These are phyloP conservation scores for Iberis pinnata DNA, from an alignment of 345 rosid genomes.

Conservation along the genomic window DNA sequence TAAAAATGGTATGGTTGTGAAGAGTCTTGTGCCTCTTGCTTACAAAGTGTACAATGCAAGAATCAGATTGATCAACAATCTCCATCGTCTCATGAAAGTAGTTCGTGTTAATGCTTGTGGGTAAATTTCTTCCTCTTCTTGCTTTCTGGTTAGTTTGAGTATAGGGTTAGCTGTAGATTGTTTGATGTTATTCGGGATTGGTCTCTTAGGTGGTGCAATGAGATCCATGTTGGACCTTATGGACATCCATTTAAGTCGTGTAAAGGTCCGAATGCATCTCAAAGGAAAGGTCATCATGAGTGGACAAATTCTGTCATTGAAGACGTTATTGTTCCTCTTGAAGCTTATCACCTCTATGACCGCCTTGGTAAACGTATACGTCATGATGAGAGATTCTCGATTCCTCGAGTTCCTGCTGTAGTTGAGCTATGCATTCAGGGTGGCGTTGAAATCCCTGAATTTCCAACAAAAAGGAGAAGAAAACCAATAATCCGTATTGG, in stretches of 20 bases:
- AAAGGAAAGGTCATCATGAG: slow-evolving; percentile 72
- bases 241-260: slow-evolving; percentile 96
- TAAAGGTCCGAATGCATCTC: slow-evolving; percentile 52
- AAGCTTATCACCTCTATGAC: slow-evolving; percentile 75
- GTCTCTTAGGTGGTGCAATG: slow-evolving; percentile 59
- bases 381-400: slow-evolving; percentile 70
- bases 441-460: slow-evolving; percentile 66
- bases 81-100: slow-evolving; percentile 65
- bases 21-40: slow-evolving; percentile 63
- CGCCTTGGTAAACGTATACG: slow-evolving; percentile 71
- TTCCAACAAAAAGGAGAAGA: slow-evolving; percentile 77
- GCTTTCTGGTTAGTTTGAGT: slow-evolving; percentile 8
- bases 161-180: background rate
- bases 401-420: slow-evolving; percentile 68
- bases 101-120: slow-evolving; percentile 85
- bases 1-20: slow-evolving; percentile 64
- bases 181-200: background rate
- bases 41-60: slow-evolving; percentile 67
- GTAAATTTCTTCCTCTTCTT: slow-evolving; percentile 39
- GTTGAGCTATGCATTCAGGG: slow-evolving; percentile 95
- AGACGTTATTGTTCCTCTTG: slow-evolving; percentile 58
- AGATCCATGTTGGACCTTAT: slow-evolving; percentile 82
- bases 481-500: slow-evolving; percentile 75
- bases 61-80: slow-evolving; percentile 65
- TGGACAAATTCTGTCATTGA: slow-evolving; percentile 72